Evolutionary conservation across 1,284 basidiomycete species (phyloP), one percentile per base, ranked within the genome.

Genomic region (Amylostereum areolatum): DNA sequence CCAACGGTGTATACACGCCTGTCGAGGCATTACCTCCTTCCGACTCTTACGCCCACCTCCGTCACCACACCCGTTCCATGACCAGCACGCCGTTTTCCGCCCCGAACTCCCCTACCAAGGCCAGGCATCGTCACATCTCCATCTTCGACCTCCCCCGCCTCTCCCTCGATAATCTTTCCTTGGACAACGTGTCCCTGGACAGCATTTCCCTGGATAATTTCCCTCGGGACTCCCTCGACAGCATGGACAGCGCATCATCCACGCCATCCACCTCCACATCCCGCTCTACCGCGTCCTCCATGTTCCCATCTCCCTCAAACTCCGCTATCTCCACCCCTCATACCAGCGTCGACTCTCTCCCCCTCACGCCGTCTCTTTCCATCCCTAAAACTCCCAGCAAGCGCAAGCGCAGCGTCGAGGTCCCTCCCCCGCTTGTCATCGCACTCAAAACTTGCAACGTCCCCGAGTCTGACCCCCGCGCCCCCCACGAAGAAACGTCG

Each of bases 91-190:
- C 46, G 42, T 33, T 46, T 37, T 46, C 48, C 27, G 57, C 18
- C 59, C 1, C 41, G 47, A 40, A 31, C 47, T 37, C 47, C 48
- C 27, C 57, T 59, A 1, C 41, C 52, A 34, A 32, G 31, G 32
- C 33, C 24, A 49, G 47, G 42, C 47, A 49, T 46, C 64, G 63
- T 37, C 66, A 70, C 30, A 67, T 64, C 28, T 71, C 71, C 24
- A 54, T 71, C 36, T 66, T 70, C 46, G 41, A 43, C 41, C 41
- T 43, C 10, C 41, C 41, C n/a, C 41, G 41, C 8, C 27, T 28
- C 25, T 43, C 41, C 25, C 18, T 43, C 6, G 41, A 43, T 11
- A 33, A 12, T 3, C 18, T 32, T 18, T 36, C 45, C 24, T 12
- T 35, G 9, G 32, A 24, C 6, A 36, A n/a, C 18, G 18, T 18